Conservation (phyloP, 768 basidiomycete species). For the Suillus paluster region DNA sequence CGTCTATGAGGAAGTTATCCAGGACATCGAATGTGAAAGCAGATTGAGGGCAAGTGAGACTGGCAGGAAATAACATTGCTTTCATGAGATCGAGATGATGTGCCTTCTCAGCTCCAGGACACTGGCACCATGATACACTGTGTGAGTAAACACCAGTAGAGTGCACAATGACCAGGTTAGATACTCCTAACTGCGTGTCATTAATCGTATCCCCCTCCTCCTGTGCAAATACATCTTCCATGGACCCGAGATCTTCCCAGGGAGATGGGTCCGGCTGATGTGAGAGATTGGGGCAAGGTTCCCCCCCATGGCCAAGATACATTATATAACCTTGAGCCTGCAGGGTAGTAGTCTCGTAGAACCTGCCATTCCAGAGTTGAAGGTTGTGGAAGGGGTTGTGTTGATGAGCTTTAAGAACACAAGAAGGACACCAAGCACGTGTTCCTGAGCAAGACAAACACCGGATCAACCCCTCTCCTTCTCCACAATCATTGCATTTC, state of each 20-base stretch:
- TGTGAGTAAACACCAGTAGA: no score
- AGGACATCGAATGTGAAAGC: no score
- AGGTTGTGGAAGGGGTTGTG: conserved; percentile 20
- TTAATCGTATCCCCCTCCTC: background rate
- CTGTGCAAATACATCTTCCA: background rate
- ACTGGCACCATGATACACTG: conserved; percentile 6
- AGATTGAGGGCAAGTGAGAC: no score
- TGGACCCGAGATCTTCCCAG: background rate
- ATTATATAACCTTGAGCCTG: background rate
- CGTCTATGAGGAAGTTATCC: no score
- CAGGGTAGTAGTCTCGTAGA: conserved; percentile 1
- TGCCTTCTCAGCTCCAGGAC: background rate
- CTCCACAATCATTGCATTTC: background rate
- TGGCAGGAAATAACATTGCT: no score
- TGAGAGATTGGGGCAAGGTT: conserved; percentile 16
- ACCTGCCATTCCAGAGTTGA: conserved; percentile 26
- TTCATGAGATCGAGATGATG: no score
- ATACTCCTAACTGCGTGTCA: no score
- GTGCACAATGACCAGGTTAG: no score
- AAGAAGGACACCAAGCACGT: conserved; percentile 6
- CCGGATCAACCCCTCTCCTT: background rate
- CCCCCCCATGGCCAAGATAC: conserved; percentile 26
- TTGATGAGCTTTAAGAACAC: background rate
- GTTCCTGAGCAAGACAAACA: conserved; percentile 5
- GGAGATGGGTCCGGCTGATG: no score